A percentile compares a stretch with the other conserved stretches of the same genome.
Evolutionary conservation across 179 eudicot genomes (phyloP).

Genomic region (Corrigiola litoralis): DNA sequence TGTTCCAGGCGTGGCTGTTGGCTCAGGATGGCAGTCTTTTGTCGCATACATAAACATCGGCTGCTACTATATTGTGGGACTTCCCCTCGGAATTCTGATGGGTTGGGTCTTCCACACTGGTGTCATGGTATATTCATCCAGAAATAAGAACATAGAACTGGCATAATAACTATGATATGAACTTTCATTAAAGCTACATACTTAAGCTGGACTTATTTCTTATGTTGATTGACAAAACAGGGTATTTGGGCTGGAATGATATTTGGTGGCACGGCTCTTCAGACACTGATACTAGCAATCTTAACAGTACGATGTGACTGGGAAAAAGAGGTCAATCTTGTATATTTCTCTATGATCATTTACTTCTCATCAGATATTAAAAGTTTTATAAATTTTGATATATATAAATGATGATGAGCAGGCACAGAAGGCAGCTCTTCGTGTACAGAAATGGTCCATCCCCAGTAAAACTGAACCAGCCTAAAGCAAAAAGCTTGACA

Average conservation of each 20-base stretch:
- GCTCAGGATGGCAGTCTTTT: constrained; percentile 72
- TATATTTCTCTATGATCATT: not conserved
- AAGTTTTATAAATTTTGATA: not conserved
- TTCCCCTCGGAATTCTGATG: constrained; percentile 57
- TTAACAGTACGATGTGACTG: constrained; percentile 34
- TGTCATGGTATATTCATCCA: constrained; percentile 31
- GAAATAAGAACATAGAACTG: too few relatives aligned
- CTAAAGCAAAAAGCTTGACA: too few relatives aligned
- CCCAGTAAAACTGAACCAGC: constrained; percentile 13
- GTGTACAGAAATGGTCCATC: constrained; percentile 29
- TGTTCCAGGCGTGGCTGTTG: constrained; percentile 65
- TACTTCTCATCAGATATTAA: not conserved
- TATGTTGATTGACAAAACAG: constrained; percentile 17
- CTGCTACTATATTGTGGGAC: constrained; percentile 55
- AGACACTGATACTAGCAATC: constrained; percentile 32
- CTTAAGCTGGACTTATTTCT: too few relatives aligned
- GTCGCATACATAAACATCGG: constrained; percentile 69
- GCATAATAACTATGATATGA: too few relatives aligned
- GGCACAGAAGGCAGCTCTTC: constrained; percentile 29
- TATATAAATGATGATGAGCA: constrained; percentile 2
- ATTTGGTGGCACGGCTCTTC: constrained; percentile 46
- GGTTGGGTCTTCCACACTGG: constrained; percentile 52
- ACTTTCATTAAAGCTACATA: not conserved
- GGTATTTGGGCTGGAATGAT: constrained; percentile 53
- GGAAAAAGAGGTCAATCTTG: constrained; percentile 35